A percentile compares a stretch with the other conserved stretches of the same genome.
Conservation (phyloP, 2,329 filamentous ascomycete species). For the Aureobasidium sp. region DNA sequence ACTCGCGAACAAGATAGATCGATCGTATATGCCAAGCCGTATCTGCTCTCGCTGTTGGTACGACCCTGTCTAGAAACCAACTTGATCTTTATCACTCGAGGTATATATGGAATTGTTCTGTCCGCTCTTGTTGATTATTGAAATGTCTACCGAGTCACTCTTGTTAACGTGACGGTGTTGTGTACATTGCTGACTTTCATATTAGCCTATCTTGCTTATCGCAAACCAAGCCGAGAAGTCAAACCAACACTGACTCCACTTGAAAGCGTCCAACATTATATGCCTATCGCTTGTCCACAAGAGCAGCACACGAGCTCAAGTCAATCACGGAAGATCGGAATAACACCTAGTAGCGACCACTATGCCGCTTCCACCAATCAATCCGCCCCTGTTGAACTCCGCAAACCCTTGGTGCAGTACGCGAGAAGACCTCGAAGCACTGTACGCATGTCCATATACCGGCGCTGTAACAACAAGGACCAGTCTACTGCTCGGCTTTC, state of each 20-base stretch:
- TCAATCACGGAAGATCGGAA: no score
- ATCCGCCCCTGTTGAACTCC: conserved; percentile 65
- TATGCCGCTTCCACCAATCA: conserved; percentile 42
- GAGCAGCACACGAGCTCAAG: neutral
- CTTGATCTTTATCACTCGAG: neutral
- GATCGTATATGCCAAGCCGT: no score
- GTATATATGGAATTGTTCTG: neutral
- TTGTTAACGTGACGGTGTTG: neutral
- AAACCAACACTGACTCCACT: neutral
- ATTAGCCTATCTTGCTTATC: neutral
- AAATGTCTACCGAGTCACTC: neutral
- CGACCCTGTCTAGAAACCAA: neutral
- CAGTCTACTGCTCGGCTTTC: conserved; percentile 57
- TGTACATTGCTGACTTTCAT: neutral
- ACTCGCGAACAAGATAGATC: neutral
- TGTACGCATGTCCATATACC: conserved; percentile 56
- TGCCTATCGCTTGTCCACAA: no score
- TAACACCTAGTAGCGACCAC: neutral
- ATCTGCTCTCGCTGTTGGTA: neutral
- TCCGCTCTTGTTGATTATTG: neutral
- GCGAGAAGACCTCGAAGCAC: conserved; percentile 50
- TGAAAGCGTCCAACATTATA: neutral
- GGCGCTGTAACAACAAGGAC: conserved; percentile 72
- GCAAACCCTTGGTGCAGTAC: conserved; percentile 70
- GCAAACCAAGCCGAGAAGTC: neutral